Percentiles rank a stretch among this genome's conserved stretches.
Conservation (phyloP, 768 basidiomycete genomes). For the Lentinula lateritia region DNA sequence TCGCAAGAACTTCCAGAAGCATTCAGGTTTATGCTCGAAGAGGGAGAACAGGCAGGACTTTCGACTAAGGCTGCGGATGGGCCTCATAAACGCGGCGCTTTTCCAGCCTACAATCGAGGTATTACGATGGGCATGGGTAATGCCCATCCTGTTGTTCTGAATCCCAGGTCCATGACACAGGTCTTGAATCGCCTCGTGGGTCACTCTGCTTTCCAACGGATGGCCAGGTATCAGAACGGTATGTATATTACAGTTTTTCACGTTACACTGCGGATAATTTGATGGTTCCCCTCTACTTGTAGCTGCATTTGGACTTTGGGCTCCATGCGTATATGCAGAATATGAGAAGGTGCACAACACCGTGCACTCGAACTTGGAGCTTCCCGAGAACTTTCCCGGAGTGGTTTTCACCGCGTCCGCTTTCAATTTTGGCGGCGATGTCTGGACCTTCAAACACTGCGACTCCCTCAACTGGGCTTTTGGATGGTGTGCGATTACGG, state of each 20-base stretch:
- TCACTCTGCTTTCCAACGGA: not conserved
- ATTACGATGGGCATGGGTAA: not conserved
- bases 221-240: not conserved
- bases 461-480: constrained; percentile 8
- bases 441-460: constrained; percentile 6
- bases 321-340: not conserved
- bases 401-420: constrained; percentile 9
- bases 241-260: not conserved
- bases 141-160: not conserved
- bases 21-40: too few relatives aligned
- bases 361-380: not conserved
- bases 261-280: not conserved
- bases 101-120: not conserved
- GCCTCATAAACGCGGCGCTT: not conserved
- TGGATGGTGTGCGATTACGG: constrained; percentile 12
- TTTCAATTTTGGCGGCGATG: constrained; percentile 13
- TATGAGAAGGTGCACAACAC: not conserved
- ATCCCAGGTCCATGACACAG: not conserved
- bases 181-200: not conserved
- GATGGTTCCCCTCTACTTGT: too few relatives aligned
- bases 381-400: constrained; percentile 8
- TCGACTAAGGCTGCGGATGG: not conserved
- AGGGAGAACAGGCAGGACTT: not conserved
- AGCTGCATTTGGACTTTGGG: not conserved
- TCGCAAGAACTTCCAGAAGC: not conserved